phyloP scores from a whole-genome alignment of 2,329 filamentous ascomycete genomes.

The Hypoxylon sp. region DNA sequence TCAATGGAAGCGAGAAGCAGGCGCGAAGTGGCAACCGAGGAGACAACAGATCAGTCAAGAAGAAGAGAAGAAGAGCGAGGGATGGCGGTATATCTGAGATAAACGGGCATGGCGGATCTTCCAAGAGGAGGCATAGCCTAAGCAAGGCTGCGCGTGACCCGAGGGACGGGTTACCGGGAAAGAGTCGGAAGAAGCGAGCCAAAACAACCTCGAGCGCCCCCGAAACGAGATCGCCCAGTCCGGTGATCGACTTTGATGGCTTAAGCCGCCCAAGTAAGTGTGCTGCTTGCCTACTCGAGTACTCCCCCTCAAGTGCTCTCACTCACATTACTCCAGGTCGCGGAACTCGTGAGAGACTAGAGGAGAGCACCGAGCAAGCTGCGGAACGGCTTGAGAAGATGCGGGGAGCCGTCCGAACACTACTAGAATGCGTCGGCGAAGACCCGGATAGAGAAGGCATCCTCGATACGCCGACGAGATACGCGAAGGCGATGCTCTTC shows the following conservation, averaged over 20 bases:
- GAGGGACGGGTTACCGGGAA: conserved; percentile 58
- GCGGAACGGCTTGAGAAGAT: conserved; percentile 64
- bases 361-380: conserved; percentile 62
- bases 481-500: conserved; percentile 94
- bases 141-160: conserved; percentile 69
- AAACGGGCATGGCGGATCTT: conserved; percentile 42
- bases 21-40: conserved; percentile 28
- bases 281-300: not conserved
- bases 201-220: conserved; percentile 42
- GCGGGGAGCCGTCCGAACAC: conserved; percentile 68
- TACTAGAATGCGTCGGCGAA: conserved; percentile 74
- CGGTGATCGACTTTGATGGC: conserved; percentile 68
- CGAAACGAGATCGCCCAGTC: conserved; percentile 58
- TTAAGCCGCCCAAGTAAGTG: conserved; percentile 64
- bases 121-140: conserved; percentile 60
- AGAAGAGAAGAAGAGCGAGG: conserved; percentile 38
- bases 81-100: conserved; percentile 45
- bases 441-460: conserved; percentile 71
- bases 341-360: conserved; percentile 70
- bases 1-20: conserved; percentile 37
- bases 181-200: conserved; percentile 49
- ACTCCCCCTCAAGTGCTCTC: not conserved
- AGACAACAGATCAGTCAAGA: conserved; percentile 46
- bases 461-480: conserved; percentile 78
- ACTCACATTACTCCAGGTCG: conserved; percentile 53